Evolutionary conservation across 805 yeast genomes (phyloP), one percentile per base, ranked within the genome.

Genomic region (Nakazawaea populi): DNA sequence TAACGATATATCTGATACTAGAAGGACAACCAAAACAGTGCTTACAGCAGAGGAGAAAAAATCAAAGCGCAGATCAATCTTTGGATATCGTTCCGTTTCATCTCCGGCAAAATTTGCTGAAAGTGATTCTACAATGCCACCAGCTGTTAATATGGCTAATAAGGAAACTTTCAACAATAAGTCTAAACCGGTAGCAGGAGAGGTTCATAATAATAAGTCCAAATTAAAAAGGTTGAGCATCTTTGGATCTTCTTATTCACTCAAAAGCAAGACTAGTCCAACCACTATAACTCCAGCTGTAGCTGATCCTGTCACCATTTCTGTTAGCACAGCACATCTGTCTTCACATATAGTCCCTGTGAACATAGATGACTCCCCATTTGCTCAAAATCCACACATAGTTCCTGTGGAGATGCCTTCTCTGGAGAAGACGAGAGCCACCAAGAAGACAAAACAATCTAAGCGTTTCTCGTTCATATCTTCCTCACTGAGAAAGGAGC

Each of bases 1-100:
- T 27, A 41, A 8, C 8, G 18, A 29, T 29, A 8, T 29, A 11
- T 9, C 47, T 6, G 32, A 35, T 6, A 32, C 39, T 5, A 32
- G 47, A 44, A 34, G 28, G n/a, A 12, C 47, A 42, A 29, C 48
- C 27, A 4, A 59, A 56, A 48, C 50, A 42, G 44, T 49, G 52
- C 31, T 55, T 4, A 46, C 44, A 24, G 30, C 54, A 5, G 59
- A 57, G 6, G 59, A 55, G 2, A 60, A 59, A 37, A 58, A 52
- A 47, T 44, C 52, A 9, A 56, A 56, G 45, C 58, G 68, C 49
- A 57, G 54, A 42, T 60, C 67, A 1, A 37, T 62, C 14, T 62
- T 62, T 46, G 63, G 65, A 24, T 61, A 60, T 47, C 48, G 64
- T 24, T 58, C 66, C 3, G 42, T 61, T 24, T 62, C 67, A n/a